Conservation (phyloP, 805 yeast species). For the Wickerhamomyces strasburgensis region DNA sequence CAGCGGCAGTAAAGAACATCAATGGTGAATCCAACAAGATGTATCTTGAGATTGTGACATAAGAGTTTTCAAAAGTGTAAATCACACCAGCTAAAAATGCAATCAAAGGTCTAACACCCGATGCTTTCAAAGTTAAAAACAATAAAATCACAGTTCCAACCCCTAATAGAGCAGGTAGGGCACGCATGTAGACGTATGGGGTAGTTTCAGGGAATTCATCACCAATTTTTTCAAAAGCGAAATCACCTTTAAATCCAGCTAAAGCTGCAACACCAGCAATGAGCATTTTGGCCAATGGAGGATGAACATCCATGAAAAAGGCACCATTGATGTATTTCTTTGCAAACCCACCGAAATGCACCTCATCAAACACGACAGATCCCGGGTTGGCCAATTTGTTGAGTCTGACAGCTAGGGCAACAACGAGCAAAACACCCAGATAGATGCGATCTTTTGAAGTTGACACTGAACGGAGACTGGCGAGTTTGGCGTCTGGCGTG, state of each 20-base stretch:
- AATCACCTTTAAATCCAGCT: constrained; percentile 71
- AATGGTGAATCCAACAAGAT: constrained; percentile 74
- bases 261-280: constrained; percentile 64
- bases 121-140: constrained; percentile 63
- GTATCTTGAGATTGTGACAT: constrained; percentile 66
- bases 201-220: constrained; percentile 47
- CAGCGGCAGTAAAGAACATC: constrained; percentile 69
- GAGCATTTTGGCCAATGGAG: constrained; percentile 74
- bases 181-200: constrained; percentile 69
- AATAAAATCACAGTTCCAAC: constrained; percentile 59
- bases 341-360: constrained; percentile 96
- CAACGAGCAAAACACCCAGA: constrained; percentile 38
- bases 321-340: constrained; percentile 64
- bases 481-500: constrained; percentile 38
- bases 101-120: constrained; percentile 65
- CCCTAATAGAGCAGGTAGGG: constrained; percentile 64
- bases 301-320: constrained; percentile 72
- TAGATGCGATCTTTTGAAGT: constrained; percentile 34
- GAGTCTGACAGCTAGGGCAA: constrained; percentile 58
- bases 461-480: constrained; percentile 36
- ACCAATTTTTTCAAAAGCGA: constrained; percentile 64
- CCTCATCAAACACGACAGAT: constrained; percentile 89
- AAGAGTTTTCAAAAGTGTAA: constrained; percentile 62
- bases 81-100: constrained; percentile 52
- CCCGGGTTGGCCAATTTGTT: constrained; percentile 59